phyloP scores from a whole-genome alignment of 495 filamentous ascomycete species.

The Aspergillus incahuasiensis region DNA sequence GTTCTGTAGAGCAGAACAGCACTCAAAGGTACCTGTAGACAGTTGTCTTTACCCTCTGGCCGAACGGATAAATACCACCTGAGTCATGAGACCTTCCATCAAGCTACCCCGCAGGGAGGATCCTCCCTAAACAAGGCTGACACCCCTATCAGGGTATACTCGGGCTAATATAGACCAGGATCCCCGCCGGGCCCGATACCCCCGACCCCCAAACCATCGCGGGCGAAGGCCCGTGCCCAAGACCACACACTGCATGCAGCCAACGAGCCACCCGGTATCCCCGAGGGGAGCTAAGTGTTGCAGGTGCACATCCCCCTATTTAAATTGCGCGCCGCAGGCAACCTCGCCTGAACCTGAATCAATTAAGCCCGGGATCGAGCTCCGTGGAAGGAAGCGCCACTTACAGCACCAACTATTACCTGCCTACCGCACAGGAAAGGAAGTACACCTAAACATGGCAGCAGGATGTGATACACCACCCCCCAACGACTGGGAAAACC shows the following conservation, averaged over 20 bases:
- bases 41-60: not conserved
- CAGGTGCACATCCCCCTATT: not conserved
- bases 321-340: too few species aligned
- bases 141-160: too few species aligned
- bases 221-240: not conserved
- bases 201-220: not conserved
- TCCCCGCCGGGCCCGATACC: not conserved
- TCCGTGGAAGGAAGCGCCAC: not conserved
- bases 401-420: not conserved
- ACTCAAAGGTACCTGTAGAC: too few species aligned
- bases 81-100: not conserved
- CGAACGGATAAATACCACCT: not conserved
- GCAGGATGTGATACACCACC: not conserved
- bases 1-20: too few species aligned
- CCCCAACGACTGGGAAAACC: conserved; percentile 17
- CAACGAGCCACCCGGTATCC: not conserved
- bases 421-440: too few species aligned
- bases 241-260: not conserved
- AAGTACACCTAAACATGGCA: too few species aligned
- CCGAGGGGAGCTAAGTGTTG: not conserved
- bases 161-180: not conserved
- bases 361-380: not conserved
- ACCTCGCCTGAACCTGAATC: not conserved
- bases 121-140: not conserved
- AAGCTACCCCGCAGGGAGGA: not conserved